These are phyloP conservation scores for Fusarium goolgardi DNA, from an alignment of 2,329 filamentous ascomycete genomes.

Conservation along the genomic window DNA sequence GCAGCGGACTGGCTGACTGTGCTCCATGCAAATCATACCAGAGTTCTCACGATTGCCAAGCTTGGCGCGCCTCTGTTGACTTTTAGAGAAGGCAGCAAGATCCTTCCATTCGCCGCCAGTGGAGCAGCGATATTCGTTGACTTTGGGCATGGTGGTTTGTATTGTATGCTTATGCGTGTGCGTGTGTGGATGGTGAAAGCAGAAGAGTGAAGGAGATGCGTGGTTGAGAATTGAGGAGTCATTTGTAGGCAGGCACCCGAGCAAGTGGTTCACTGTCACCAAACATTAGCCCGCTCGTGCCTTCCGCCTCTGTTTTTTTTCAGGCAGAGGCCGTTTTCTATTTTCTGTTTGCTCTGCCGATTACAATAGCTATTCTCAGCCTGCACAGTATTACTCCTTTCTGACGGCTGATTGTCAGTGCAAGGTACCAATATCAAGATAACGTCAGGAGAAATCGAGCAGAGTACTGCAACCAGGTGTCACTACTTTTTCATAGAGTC, in stretches of 20 bases:
- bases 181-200: not conserved
- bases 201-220: not conserved
- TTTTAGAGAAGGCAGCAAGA: constrained; percentile 49
- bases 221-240: not conserved
- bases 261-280: constrained; percentile 27
- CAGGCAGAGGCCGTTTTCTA: not conserved
- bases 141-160: constrained; percentile 6
- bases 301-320: not conserved
- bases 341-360: not conserved
- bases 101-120: constrained; percentile 54
- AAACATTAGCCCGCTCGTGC: not conserved
- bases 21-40: constrained; percentile 54
- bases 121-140: constrained; percentile 52
- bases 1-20: constrained; percentile 38
- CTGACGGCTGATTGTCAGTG: not conserved
- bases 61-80: constrained; percentile 40
- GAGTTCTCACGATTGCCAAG: constrained; percentile 35
- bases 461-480: not conserved
- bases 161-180: too few species aligned
- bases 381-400: not conserved
- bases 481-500: not conserved
- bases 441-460: not conserved
- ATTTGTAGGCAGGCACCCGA: constrained; percentile 1
- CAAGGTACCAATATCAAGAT: not conserved
- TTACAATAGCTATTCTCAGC: not conserved